These are phyloP conservation scores for Alternaria dauci DNA, from an alignment of 2,329 filamentous ascomycete genomes.

Conservation along the genomic window DNA sequence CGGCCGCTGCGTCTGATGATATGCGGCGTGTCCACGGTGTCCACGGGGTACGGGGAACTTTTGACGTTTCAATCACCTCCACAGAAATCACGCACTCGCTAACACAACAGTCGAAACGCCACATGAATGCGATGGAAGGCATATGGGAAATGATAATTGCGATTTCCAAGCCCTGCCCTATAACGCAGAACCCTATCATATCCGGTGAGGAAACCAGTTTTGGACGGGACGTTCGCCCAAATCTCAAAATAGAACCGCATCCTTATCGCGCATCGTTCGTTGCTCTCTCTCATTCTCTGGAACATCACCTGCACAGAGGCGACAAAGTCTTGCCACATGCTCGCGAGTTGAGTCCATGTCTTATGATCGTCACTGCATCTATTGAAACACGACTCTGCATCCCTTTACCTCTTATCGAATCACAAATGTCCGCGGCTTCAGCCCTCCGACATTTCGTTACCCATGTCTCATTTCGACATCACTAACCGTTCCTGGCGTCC, in stretches of 20 bases:
- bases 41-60: slow-evolving; percentile 2
- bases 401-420: slow-evolving; percentile 11
- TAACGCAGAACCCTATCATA: slow-evolving; percentile 3
- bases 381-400: slow-evolving; percentile 11
- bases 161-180: slow-evolving; percentile 2
- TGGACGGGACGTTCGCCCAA: not conserved
- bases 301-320: slow-evolving; percentile 3
- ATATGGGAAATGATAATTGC: slow-evolving; percentile 18
- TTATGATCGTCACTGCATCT: slow-evolving; percentile 8
- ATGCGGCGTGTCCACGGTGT: slow-evolving; percentile 5
- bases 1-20: slow-evolving; percentile 5
- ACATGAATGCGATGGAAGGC: slow-evolving; percentile 8
- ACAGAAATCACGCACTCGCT: slow-evolving; percentile 8
- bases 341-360: slow-evolving; percentile 7
- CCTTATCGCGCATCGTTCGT: slow-evolving; percentile 13
- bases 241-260: slow-evolving; percentile 21
- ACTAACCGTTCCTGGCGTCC: slow-evolving; percentile 17
- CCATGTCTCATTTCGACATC: slow-evolving; percentile 16
- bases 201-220: slow-evolving; percentile 11
- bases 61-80: slow-evolving; percentile 3
- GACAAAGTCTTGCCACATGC: slow-evolving; percentile 16
- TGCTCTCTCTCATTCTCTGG: slow-evolving; percentile 1
- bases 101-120: slow-evolving; percentile 1
- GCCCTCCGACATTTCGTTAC: slow-evolving; percentile 10
- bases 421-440: slow-evolving; percentile 12